Percentiles rank a stretch among this genome's conserved stretches.
These are phyloP conservation scores for Botryotinia globosa DNA, from an alignment of 2,329 filamentous ascomycete species.

Conservation along the genomic window DNA sequence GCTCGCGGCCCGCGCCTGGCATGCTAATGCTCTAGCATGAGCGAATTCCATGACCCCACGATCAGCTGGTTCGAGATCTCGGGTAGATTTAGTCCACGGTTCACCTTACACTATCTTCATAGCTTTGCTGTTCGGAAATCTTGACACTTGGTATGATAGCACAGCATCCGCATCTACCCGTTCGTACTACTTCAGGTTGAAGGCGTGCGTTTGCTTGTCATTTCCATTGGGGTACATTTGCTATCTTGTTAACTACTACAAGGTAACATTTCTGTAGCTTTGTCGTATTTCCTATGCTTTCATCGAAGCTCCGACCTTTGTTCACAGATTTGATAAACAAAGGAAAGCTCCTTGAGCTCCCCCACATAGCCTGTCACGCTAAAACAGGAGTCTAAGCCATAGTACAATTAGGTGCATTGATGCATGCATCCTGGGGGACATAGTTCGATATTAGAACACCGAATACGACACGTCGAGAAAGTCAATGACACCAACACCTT, in stretches of 20 bases:
- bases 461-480: constrained; percentile 14
- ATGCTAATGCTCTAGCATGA: constrained; percentile 9
- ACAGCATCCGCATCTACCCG: constrained; percentile 17
- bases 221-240: constrained; percentile 9
- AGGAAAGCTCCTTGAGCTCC: not conserved
- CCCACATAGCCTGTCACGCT: constrained; percentile 10
- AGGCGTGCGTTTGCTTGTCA: constrained; percentile 3
- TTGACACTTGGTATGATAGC: constrained; percentile 9
- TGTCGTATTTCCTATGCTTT: not conserved
- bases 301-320: not conserved
- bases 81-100: constrained; percentile 11
- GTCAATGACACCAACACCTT: constrained; percentile 5
- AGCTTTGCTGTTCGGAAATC: constrained; percentile 9
- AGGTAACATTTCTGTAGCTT: not conserved
- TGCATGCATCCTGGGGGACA: not conserved
- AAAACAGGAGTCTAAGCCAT: not conserved
- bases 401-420: not conserved
- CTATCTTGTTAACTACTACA: constrained; percentile 8
- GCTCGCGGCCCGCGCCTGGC: constrained; percentile 1
- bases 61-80: constrained; percentile 21
- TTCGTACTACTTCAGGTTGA: not conserved
- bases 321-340: constrained; percentile 9
- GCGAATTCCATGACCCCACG: constrained; percentile 11
- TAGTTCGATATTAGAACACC: not conserved
- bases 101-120: not conserved